Conservation (phyloP, 2,329 filamentous ascomycete genomes). For the Cladosporium sp. region DNA sequence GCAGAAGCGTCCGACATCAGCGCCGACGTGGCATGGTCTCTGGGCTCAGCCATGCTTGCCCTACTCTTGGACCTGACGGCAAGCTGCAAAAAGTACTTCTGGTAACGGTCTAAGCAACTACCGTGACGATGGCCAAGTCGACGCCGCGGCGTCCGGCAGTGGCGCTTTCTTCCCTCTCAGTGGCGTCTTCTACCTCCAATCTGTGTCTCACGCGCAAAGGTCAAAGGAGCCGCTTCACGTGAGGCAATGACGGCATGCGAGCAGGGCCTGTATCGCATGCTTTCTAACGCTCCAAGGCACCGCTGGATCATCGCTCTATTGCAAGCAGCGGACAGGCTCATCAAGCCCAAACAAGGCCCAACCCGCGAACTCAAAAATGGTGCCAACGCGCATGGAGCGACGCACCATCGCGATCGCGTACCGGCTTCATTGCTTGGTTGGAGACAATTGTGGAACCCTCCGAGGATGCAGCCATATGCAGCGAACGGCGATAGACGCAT, state of each 20-base stretch:
- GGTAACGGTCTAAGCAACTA: background rate
- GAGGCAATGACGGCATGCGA: slow-evolving; percentile 6
- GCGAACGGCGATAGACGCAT: background rate
- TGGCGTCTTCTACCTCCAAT: background rate
- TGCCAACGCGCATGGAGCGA: background rate
- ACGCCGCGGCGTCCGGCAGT: background rate
- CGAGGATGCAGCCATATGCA: background rate
- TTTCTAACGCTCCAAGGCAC: background rate
- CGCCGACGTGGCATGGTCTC: background rate
- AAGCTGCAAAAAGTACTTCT: background rate
- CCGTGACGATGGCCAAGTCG: slow-evolving; percentile 10
- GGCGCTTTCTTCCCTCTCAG: background rate
- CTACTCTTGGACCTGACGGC: too few relatives aligned
- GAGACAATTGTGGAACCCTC: slow-evolving; percentile 6
- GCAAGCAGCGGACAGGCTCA: background rate
- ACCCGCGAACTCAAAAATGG: background rate
- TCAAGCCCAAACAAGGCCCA: background rate
- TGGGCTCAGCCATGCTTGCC: background rate
- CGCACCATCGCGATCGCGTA: background rate
- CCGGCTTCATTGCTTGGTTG: background rate
- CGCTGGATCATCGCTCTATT: background rate
- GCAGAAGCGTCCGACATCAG: slow-evolving; percentile 8
- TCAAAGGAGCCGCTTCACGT: background rate
- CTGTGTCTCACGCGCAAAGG: background rate
- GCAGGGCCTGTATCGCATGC: background rate